phyloP scores from a whole-genome alignment of 805 yeast species.

The Spathaspora arborariae region DNA sequence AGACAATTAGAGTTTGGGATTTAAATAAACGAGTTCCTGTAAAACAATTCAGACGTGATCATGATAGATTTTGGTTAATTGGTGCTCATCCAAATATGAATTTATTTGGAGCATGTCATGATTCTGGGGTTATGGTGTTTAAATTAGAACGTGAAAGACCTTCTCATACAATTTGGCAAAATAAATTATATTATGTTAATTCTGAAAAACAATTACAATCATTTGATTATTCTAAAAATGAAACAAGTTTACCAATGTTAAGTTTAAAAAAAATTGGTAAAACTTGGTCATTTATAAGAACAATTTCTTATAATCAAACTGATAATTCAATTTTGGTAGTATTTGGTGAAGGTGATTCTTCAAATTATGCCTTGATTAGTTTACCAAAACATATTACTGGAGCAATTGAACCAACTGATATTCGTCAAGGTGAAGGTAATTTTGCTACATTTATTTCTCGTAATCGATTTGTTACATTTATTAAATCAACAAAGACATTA shows the following conservation, averaged over 20 bases:
- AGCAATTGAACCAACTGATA: slow-evolving; percentile 87
- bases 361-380: slow-evolving; percentile 67
- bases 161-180: slow-evolving; percentile 71
- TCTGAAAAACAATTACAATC: slow-evolving; percentile 82
- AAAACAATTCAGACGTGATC: slow-evolving; percentile 89
- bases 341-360: slow-evolving; percentile 65
- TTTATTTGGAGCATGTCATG: slow-evolving; percentile 94
- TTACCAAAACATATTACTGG: slow-evolving; percentile 87
- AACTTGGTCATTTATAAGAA: slow-evolving; percentile 81
- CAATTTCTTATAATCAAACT: slow-evolving; percentile 86
- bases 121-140: slow-evolving; percentile 96
- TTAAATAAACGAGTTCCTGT: slow-evolving; percentile 89
- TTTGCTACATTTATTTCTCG: slow-evolving; percentile 91
- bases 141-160: slow-evolving; percentile 97
- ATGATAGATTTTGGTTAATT: slow-evolving; percentile 91
- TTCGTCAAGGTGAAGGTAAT: slow-evolving; percentile 75
- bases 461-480: slow-evolving; percentile 85
- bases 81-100: slow-evolving; percentile 87
- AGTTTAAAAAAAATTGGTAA: slow-evolving; percentile 82
- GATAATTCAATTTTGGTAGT: slow-evolving; percentile 84
- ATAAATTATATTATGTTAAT: slow-evolving; percentile 71
- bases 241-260: slow-evolving; percentile 70
- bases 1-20: slow-evolving; percentile 96
- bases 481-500: slow-evolving; percentile 59
- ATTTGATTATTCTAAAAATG: slow-evolving; percentile 64